phyloP scores from a whole-genome alignment of 352 stramenopile species.

The Pythium utonaiense region DNA sequence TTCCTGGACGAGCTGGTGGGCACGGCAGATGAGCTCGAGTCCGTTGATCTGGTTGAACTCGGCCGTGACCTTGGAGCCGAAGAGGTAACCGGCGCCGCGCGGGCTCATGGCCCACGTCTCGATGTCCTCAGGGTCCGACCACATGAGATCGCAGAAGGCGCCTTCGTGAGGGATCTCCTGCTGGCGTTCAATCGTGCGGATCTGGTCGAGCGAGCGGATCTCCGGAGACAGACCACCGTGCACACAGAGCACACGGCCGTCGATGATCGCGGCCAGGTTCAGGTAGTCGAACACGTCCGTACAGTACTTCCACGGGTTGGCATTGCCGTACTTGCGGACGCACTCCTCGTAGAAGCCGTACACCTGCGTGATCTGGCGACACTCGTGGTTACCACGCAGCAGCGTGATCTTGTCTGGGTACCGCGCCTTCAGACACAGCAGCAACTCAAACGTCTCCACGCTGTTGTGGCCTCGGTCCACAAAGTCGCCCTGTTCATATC shows the following conservation, averaged over 20 bases:
- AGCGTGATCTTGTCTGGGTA: constrained; percentile 88
- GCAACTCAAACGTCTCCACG: constrained; percentile 87
- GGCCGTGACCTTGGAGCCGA: constrained; percentile 81
- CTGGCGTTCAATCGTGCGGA: constrained; percentile 95
- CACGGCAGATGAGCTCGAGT: constrained; percentile 85
- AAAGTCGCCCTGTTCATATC: constrained; percentile 91
- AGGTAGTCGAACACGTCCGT: constrained; percentile 97
- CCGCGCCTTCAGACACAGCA: constrained; percentile 84
- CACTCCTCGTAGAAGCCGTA: constrained; percentile 98
- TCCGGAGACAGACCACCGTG: constrained; percentile 95
- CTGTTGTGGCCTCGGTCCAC: constrained; percentile 89
- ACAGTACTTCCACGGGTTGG: constrained; percentile 95
- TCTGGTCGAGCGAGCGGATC: constrained; percentile 93
- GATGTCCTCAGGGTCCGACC: constrained; percentile 96
- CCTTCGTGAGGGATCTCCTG: constrained; percentile 95
- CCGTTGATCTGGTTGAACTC: constrained; percentile 92
- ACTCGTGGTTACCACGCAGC: constrained; percentile 89
- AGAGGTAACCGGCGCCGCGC: constrained; percentile 86
- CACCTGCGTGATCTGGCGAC: constrained; percentile 95
- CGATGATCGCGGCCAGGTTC: constrained; percentile 93
- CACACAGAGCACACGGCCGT: constrained; percentile 89
- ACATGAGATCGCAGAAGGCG: constrained; percentile 98
- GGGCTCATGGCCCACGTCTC: constrained; percentile 88
- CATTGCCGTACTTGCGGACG: constrained; percentile 96
- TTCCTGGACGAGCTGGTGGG: constrained; percentile 88